A percentile compares a stretch with the other conserved stretches of the same genome.
Conservation (phyloP, 495 filamentous ascomycete species). For the Podospora pseudocomata region DNA sequence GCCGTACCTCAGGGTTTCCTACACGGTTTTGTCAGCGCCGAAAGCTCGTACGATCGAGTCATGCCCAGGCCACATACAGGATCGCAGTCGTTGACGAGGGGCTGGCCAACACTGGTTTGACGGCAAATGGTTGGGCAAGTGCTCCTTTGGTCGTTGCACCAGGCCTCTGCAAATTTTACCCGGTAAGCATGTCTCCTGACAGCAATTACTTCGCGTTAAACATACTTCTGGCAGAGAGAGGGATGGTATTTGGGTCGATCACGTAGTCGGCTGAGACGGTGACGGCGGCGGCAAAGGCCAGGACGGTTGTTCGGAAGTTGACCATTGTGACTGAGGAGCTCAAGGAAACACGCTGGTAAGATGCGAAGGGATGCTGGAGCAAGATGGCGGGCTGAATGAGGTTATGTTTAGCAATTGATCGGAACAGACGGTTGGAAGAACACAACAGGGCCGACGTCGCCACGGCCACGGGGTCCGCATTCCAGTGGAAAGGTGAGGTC, state of each 20-base stretch:
- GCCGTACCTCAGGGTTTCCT: slow-evolving; percentile 64
- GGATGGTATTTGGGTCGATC: slow-evolving; percentile 61
- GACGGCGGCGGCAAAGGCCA: slow-evolving; percentile 46
- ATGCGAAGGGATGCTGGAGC: slow-evolving; percentile 1
- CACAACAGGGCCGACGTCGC: slow-evolving; percentile 7
- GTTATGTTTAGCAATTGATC: background rate
- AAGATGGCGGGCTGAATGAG: background rate
- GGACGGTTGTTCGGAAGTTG: slow-evolving; percentile 41
- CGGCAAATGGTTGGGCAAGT: slow-evolving; percentile 77
- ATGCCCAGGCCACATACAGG: slow-evolving; percentile 52
- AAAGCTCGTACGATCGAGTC: background rate
- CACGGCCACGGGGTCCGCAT: slow-evolving; percentile 8
- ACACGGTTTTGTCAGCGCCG: slow-evolving; percentile 14
- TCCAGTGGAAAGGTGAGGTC: slow-evolving; percentile 5
- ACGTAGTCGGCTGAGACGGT: slow-evolving; percentile 45
- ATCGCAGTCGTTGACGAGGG: slow-evolving; percentile 63
- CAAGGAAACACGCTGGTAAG: background rate
- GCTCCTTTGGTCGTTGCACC: slow-evolving; percentile 65
- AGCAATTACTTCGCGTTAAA: slow-evolving; percentile 12
- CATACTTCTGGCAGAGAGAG: slow-evolving; percentile 41
- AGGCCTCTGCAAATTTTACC: slow-evolving; percentile 48
- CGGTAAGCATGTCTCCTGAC: slow-evolving; percentile 23
- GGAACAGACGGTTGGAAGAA: background rate
- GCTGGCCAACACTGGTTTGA: slow-evolving; percentile 53
- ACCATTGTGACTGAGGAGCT: slow-evolving; percentile 38